Evolutionary conservation across 495 filamentous ascomycete genomes (phyloP).

Genomic region (Parathielavia appendiculata): DNA sequence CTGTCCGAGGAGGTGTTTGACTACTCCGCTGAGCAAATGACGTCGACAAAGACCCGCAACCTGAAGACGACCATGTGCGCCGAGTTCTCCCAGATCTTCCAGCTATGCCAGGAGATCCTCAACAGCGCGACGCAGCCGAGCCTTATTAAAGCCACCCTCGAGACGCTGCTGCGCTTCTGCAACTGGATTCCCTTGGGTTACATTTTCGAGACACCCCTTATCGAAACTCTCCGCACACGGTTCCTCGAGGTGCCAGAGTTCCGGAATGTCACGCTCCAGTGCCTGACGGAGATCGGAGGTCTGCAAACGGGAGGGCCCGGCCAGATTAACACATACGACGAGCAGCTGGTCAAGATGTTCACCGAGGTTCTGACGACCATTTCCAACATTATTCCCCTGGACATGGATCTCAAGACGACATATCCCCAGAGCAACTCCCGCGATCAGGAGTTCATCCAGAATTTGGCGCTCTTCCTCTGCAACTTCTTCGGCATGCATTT

Average conservation of each 20-base stretch:
- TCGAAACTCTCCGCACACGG: constrained; percentile 83
- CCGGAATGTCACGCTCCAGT: constrained; percentile 93
- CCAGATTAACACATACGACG: constrained; percentile 75
- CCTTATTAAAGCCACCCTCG: constrained; percentile 87
- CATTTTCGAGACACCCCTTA: constrained; percentile 95
- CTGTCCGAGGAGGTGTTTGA: constrained; percentile 98
- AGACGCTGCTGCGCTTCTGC: constrained; percentile 90
- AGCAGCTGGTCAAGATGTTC: constrained; percentile 94
- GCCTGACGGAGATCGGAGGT: constrained; percentile 93
- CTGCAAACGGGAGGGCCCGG: constrained; percentile 63
- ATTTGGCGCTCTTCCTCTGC: constrained; percentile 89
- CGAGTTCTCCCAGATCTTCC: constrained; percentile 96
- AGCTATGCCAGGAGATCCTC: constrained; percentile 90
- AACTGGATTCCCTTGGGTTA: constrained; percentile 99
- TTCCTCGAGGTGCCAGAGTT: constrained; percentile 91
- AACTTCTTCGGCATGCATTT: constrained; percentile 94
- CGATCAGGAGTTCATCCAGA: constrained; percentile 97
- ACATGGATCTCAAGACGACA: constrained; percentile 80
- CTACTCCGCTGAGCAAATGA: constrained; percentile 98
- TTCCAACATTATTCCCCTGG: constrained; percentile 82
- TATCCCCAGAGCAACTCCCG: constrained; percentile 84
- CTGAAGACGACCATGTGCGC: constrained; percentile 97
- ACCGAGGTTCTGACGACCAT: constrained; percentile 88
- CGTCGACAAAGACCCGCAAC: constrained; percentile 88
- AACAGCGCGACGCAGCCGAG: constrained; percentile 81